A percentile compares a stretch with the other conserved stretches of the same genome.
phyloP scores from a whole-genome alignment of 2,329 filamentous ascomycete species.

The Reticulascus tulasneorum region DNA sequence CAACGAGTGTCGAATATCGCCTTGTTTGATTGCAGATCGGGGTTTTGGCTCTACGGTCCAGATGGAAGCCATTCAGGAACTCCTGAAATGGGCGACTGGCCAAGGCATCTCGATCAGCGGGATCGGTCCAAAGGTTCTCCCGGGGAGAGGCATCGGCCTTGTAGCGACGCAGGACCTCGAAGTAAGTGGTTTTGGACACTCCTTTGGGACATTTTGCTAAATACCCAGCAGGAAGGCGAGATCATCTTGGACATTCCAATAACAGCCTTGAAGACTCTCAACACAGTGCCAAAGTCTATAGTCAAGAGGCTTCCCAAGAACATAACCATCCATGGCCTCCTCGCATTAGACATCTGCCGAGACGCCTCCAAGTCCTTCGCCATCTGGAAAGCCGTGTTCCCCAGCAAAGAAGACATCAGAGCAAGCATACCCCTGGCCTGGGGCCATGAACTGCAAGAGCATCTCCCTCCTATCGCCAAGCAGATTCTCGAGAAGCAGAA shows the following conservation, averaged over 20 bases:
- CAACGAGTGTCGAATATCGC: too few species aligned
- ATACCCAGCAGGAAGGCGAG: slow-evolving; percentile 35
- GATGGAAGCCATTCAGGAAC: slow-evolving; percentile 34
- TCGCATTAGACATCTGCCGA: slow-evolving; percentile 65
- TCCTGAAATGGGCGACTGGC: slow-evolving; percentile 63
- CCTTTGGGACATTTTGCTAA: background rate
- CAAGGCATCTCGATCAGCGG: slow-evolving; percentile 65
- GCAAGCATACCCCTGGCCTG: slow-evolving; percentile 44
- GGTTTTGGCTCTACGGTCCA: too few species aligned
- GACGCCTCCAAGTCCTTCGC: slow-evolving; percentile 43
- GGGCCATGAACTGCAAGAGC: slow-evolving; percentile 37
- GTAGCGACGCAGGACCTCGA: slow-evolving; percentile 64
- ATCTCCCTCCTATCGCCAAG: slow-evolving; percentile 41
- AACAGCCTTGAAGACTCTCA: slow-evolving; percentile 59
- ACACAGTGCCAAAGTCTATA: slow-evolving; percentile 53
- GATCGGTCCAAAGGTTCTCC: slow-evolving; percentile 62
- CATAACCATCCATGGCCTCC: slow-evolving; percentile 64
- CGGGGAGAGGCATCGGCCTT: slow-evolving; percentile 73
- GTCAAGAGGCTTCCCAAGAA: slow-evolving; percentile 45
- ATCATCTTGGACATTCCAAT: slow-evolving; percentile 63
- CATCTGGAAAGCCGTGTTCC: slow-evolving; percentile 66
- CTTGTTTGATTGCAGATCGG: too few species aligned
- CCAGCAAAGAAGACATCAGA: slow-evolving; percentile 58
- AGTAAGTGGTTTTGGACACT: slow-evolving; percentile 36
- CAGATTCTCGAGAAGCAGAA: slow-evolving; percentile 51